These are phyloP conservation scores for Dissophora globulifera DNA, from an alignment of 192 early-diverging fungal species.

Conservation along the genomic window DNA sequence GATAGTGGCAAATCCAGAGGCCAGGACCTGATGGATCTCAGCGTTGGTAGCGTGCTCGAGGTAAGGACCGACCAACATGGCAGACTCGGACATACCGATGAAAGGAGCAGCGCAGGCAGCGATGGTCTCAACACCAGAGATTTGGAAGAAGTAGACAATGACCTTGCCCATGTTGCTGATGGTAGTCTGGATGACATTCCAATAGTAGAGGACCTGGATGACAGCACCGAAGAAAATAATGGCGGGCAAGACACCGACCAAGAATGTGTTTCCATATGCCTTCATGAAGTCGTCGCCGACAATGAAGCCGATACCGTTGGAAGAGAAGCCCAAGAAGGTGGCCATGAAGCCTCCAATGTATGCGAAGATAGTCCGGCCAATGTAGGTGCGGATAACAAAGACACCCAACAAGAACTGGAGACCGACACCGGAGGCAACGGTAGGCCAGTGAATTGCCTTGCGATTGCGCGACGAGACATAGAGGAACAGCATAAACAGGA, in stretches of 20 bases:
- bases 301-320: conserved; percentile 76
- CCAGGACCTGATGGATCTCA: conserved; percentile 89
- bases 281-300: conserved; percentile 63
- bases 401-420: conserved; percentile 84
- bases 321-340: conserved; percentile 76
- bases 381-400: conserved; percentile 76
- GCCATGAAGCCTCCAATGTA: conserved; percentile 62
- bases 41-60: conserved; percentile 84
- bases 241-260: conserved; percentile 80
- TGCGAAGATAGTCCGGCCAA: conserved; percentile 78
- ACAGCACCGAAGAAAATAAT: conserved; percentile 90
- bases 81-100: conserved; percentile 85
- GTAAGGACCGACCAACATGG: conserved; percentile 83
- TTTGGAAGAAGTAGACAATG: conserved; percentile 74
- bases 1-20: conserved; percentile 91
- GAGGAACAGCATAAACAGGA: conserved; percentile 62
- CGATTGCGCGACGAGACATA: conserved; percentile 69
- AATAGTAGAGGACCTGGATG: conserved; percentile 85
- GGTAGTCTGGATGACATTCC: conserved; percentile 85
- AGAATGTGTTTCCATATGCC: conserved; percentile 63
- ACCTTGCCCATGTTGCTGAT: conserved; percentile 70
- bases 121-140: conserved; percentile 85
- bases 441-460: conserved; percentile 77
- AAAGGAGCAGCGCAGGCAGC: conserved; percentile 89
- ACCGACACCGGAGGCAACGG: conserved; percentile 73